Evolutionary conservation across 768 basidiomycete genomes (phyloP).

Genomic region (Pulveroboletus sp.): DNA sequence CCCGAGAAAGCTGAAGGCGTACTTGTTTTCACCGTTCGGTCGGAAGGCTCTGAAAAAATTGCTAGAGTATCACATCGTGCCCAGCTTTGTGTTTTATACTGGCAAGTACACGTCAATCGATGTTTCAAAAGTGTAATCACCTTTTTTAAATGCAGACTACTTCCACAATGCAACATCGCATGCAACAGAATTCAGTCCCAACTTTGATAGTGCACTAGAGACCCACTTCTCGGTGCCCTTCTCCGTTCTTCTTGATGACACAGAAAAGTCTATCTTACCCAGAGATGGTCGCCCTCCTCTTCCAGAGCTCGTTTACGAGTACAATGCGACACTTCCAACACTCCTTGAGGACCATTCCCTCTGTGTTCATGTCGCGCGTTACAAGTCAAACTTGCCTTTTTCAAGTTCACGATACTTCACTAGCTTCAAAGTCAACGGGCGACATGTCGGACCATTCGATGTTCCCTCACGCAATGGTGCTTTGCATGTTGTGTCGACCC

Average conservation of each 20-base stretch:
- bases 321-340: constrained; percentile 10
- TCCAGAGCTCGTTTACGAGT: constrained; percentile 11
- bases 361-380: constrained; percentile 6
- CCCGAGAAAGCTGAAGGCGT: constrained; percentile 5
- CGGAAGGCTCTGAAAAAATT: constrained; percentile 11
- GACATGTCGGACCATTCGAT: constrained; percentile 4
- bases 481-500: constrained; percentile 8
- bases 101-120: constrained; percentile 1
- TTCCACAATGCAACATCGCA: constrained; percentile 7
- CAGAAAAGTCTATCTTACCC: background rate
- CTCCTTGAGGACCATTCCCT: constrained; percentile 7
- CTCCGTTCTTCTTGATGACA: background rate
- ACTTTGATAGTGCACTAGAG: background rate
- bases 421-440: constrained; percentile 9
- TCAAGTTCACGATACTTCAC: constrained; percentile 9
- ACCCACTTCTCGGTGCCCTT: background rate
- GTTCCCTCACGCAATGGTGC: constrained; percentile 14
- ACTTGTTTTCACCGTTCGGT: constrained; percentile 14
- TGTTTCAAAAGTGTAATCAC: background rate
- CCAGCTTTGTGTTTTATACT: constrained; percentile 2
- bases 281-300: background rate
- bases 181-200: background rate
- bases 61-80: constrained; percentile 13
- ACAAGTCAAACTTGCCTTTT: constrained; percentile 5
- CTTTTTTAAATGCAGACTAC: constrained; percentile 4